Evolutionary conservation across 371 early-diverging fungal species (phyloP).

Genomic region (Haplosporangium sp.): DNA sequence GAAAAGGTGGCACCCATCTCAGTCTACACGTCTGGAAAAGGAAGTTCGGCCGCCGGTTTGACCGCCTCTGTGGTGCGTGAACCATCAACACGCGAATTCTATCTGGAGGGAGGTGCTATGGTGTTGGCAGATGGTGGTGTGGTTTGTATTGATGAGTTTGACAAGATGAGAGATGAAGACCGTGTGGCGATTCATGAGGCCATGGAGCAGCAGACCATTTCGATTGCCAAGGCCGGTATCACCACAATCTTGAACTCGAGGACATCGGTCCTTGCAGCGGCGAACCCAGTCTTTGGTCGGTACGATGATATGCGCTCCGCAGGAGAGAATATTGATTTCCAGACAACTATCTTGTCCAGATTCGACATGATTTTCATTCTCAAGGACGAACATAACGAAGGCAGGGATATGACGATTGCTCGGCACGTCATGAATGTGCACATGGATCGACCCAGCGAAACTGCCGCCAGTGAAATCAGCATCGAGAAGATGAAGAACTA

Average conservation of each 20-base stretch:
- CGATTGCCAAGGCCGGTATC: conserved; percentile 99
- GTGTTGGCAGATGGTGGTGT: conserved; percentile 99
- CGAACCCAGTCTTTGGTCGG: conserved; percentile 99
- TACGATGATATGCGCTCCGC: conserved; percentile 99
- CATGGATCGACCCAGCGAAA: conserved; percentile 77
- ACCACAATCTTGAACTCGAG: conserved; percentile 99
- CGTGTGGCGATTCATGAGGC: conserved; percentile 99
- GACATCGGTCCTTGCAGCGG: conserved; percentile 99
- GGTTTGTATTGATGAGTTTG: conserved; percentile 99
- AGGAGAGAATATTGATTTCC: conserved; percentile 99
- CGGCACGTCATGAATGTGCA: conserved; percentile 94
- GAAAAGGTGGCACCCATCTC: conserved; percentile 97
- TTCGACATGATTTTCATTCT: conserved; percentile 98
- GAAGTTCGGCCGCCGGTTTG: conserved; percentile 98
- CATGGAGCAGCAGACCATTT: conserved; percentile 99
- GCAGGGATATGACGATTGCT: conserved; percentile 91
- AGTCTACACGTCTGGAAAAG: conserved; percentile 99
- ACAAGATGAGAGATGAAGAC: conserved; percentile 99
- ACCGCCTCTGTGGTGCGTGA: conserved; percentile 98
- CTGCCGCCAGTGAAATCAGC: conserved; percentile 80
- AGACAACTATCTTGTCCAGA: conserved; percentile 97
- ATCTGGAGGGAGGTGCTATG: conserved; percentile 99
- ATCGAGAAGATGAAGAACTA: conserved; percentile 94
- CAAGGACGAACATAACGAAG: conserved; percentile 90
- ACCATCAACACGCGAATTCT: conserved; percentile 92